Base-by-base conservation (phyloP, 2,329 filamentous ascomycete species). In the Elsinoe necatrix region DNA sequence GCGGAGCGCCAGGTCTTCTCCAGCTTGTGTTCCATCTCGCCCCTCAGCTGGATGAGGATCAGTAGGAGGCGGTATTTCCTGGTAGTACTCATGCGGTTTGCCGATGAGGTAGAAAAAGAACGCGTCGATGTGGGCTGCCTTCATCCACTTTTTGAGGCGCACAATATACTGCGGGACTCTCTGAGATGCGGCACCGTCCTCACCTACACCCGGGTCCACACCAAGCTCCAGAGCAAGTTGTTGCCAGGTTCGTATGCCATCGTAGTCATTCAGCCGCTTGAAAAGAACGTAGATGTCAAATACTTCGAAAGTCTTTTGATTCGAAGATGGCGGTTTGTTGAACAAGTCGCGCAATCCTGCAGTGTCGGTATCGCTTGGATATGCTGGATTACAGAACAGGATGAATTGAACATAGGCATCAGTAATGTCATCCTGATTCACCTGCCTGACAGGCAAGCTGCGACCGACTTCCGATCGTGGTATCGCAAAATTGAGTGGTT, bases 121-220 rank as follows among this genome's bases (percentile, higher is more conserved):
- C 9, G 89, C 87, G 75, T 95, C 89, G 54, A 95, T 83, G 68
- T 95, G 91, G 86, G 95, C 92, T 4, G 90, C 91, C 68, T 89
- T 89, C 88, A 96, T 93, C 91, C 91, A 96, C 67, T 92, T 85
- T 82, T 96, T 96, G 57, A 96, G 74, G 58, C 91, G 81, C 47
- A 96, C 91, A 42, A 89, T 89, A 75, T 95, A 96, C 69, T 96
- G 91, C 69, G 95, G 89, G 58, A 96, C 86, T 70, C 95, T 95
- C 68, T 96, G 92, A 1, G 87, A 84, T 50, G 69, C 68, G 72
- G 95, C 87, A 23, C 89, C 87, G 69, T 92, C 93, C 58, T 86
- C 83, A 21, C 83, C 77, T 59, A 89, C 86, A 1, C 90, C 89
- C 2, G 86, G 86, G 65, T 95, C 88, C 14, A 95, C 92, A 8